These are phyloP conservation scores for Kalanchoe fedtschenkoi DNA, from an alignment of 164 flowering plant genomes.

Conservation along the genomic window DNA sequence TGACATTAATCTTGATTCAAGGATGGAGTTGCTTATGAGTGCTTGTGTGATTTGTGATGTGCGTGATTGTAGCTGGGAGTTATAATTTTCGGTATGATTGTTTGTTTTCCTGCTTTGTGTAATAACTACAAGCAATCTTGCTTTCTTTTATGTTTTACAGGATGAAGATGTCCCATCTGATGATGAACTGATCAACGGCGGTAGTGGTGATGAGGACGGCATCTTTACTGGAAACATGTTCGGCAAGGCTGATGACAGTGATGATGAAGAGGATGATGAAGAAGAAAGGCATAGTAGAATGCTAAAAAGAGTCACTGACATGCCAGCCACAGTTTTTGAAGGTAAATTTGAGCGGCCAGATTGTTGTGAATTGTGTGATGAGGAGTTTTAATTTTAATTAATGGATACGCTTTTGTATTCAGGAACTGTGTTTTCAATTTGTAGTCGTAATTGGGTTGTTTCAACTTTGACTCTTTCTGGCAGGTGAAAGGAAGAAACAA, in stretches of 20 bases:
- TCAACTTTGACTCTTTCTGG: not conserved
- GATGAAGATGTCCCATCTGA: conserved; percentile 69
- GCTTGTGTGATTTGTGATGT: too few relatives aligned
- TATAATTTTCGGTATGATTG: too few relatives aligned
- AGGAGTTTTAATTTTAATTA: too few relatives aligned
- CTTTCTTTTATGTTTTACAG: conserved; percentile 24
- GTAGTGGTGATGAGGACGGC: conserved; percentile 8
- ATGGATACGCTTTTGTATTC: too few relatives aligned
- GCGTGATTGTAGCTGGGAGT: too few relatives aligned
- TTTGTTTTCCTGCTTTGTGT: too few relatives aligned
- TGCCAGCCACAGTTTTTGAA: conserved; percentile 62
- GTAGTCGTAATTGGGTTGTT: too few relatives aligned
- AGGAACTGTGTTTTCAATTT: too few relatives aligned
- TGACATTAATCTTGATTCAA: too few relatives aligned
- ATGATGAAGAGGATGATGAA: conserved; percentile 17
- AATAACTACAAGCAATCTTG: too few relatives aligned
- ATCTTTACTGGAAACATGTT: too few relatives aligned
- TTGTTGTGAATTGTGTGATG: not conserved
- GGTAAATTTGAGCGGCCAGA: conserved; percentile 20
- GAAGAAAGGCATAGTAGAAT: conserved; percentile 50
- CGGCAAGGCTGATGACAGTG: not conserved
- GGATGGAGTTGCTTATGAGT: too few relatives aligned
- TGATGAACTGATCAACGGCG: conserved; percentile 31
- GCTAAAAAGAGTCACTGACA: conserved; percentile 67
- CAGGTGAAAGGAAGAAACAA: conserved; percentile 48